Base-by-base conservation (phyloP, 2,329 filamentous ascomycete species). In the Tolypocladium guangdongense region DNA sequence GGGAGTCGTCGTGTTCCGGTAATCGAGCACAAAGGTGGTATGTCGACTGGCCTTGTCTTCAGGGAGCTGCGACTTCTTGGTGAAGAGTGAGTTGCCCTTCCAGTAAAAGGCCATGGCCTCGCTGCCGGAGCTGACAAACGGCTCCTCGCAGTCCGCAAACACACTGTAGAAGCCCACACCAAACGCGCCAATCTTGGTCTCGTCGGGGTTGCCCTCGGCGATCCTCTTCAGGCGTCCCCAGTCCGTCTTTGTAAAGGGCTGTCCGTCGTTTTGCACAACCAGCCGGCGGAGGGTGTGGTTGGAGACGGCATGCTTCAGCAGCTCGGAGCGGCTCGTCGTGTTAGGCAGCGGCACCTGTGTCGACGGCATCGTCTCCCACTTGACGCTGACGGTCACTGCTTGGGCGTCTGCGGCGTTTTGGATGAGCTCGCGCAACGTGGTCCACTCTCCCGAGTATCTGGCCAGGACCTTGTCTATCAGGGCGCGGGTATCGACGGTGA, bases 51-150 rank as follows among this genome's bases (percentile, higher is more conserved):
- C 72, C 63, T 90, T 78, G 27, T 81, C 81, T 47, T 82, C 76
- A 1, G 87, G 83, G 8, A 96, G 72, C 59, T 84, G 83, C 24
- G 93, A 78, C 60, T 90, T 88, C 62, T 91, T 87, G 27, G 95
- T 99, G 67, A 96, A 97, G 2, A 99, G 78, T 6, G 90, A 89
- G 68, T 97, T 97, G n/a, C 88, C 91, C 69, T 96, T 97, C 95
- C 93, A 99, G 74, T 96, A 99, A 66, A 99, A 99, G 0, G 92
- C 92, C 89, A 99, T 96, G 38, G 90, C 91, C 70, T 95, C 86
- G 57, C 80, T 82, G 1, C 93, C 93, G 1, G 92, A 97, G 60
- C 90, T 93, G 59, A 99, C 88, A 65, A 99, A 97, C 0, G 93
- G 93, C 62, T 96, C 90, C 70, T 99, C 95, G 67, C 92, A 99